Evolutionary conservation across 306 rosid species (phyloP), one percentile per base, ranked within the genome.

Genomic region (Cucumis sativus): DNA sequence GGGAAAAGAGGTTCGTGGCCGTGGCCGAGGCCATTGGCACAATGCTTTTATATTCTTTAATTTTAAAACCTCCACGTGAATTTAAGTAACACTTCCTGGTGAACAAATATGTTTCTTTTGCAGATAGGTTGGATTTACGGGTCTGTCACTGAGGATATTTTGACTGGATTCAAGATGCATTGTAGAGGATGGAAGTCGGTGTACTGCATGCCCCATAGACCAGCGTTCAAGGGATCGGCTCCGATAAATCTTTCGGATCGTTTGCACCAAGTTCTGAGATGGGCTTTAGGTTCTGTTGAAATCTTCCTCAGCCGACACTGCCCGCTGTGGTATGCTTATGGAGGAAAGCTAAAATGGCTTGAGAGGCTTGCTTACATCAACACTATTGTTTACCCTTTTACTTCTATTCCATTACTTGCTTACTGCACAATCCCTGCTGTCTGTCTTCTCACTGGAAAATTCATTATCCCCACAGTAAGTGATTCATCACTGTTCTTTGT

Each of bases 121-220:
- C 91, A 95, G 99, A 95, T 95, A 84, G 99, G 99, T 56, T 95
- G 99, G 99, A 91, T 95, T 80, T 95, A 95, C 82, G 97, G 99
- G 20, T 92, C 99, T 55, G 88, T 88, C 58, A 92, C 99, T 13
- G 97, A 95, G 82, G 96, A 92, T 80, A 88, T 92, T 54, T 84
- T 96, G 83, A 96, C 97, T 1, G 99, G 99, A 67, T 96, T 96
- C 83, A 95, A 89, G 88, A 92, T 95, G 98, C 98, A 95, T 80
- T 95, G 98, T 10, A 91, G 93, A 87, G 99, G 99, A 80, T 96
- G 99, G 97, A 96, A 89, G 82, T 92, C 99, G 37, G 89, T 89
- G 74, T 96, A 91, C 84, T 96, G 99, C 89, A 91, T 88, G 88
- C 98, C 99, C 37, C 83, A 88, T 60, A 86, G 96, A 81, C 86